Conservation (phyloP, 805 yeast species). For the Spathaspora boniae region DNA sequence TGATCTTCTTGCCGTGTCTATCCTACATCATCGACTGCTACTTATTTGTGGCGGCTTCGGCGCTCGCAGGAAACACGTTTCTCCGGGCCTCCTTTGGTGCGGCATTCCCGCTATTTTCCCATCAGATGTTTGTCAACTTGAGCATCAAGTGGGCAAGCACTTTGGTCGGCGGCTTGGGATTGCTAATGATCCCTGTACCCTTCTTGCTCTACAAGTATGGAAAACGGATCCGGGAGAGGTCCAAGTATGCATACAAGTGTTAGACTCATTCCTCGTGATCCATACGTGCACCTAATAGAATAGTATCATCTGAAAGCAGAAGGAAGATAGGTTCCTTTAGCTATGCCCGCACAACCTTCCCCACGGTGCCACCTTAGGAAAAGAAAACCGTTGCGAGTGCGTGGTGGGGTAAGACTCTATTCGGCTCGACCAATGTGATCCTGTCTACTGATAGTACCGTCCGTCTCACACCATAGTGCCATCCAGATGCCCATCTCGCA, state of each 20-base stretch:
- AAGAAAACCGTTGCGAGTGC: no score
- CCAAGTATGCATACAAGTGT: slow-evolving; percentile 21
- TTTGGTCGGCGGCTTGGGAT: slow-evolving; percentile 49
- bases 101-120: slow-evolving; percentile 57
- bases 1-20: slow-evolving; percentile 56
- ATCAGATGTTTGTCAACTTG: slow-evolving; percentile 47
- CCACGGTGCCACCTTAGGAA: no score
- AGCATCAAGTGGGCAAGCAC: slow-evolving; percentile 55
- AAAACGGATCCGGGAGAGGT: slow-evolving; percentile 22
- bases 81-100: slow-evolving; percentile 58
- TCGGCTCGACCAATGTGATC: no score
- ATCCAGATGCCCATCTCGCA: no score
- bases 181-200: slow-evolving; percentile 55
- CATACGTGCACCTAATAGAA: no score
- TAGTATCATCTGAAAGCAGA: no score
- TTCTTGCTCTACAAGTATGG: slow-evolving; percentile 52
- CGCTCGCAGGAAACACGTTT: slow-evolving; percentile 62
- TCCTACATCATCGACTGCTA: slow-evolving; percentile 62
- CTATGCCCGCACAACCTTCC: no score
- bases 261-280: slow-evolving; percentile 1
- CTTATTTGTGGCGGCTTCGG: slow-evolving; percentile 56
- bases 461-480: no score
- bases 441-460: no score
- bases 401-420: no score
- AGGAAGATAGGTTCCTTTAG: no score